Evolutionary conservation across 2,329 filamentous ascomycete genomes (phyloP).

Genomic region (Nemania abortiva): DNA sequence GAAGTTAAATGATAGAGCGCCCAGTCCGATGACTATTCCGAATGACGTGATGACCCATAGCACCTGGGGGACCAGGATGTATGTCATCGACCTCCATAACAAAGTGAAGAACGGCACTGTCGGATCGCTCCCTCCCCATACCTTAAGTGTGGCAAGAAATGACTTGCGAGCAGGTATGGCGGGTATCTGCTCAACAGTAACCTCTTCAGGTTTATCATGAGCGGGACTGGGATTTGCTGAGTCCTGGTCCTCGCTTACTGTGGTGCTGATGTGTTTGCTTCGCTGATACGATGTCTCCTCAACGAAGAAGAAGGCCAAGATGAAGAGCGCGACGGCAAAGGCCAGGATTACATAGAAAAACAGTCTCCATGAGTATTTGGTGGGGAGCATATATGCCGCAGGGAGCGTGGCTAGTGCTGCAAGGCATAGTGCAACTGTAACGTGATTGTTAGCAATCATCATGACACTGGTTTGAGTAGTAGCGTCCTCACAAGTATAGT

Average conservation of each 20-base stretch:
- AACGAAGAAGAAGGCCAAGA: conserved; percentile 64
- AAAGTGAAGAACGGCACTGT: conserved; percentile 56
- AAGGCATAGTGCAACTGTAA: conserved; percentile 64
- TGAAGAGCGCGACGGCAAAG: conserved; percentile 59
- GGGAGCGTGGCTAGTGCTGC: conserved; percentile 68
- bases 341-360: conserved; percentile 72
- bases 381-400: conserved; percentile 71
- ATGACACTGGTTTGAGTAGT: no score
- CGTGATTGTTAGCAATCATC: conserved; percentile 14
- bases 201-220: conserved; percentile 46
- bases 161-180: conserved; percentile 53
- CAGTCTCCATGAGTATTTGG: conserved; percentile 68
- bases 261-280: conserved; percentile 31
- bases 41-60: conserved; percentile 61
- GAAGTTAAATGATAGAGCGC: conserved; percentile 60
- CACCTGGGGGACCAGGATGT: conserved; percentile 59
- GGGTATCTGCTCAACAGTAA: conserved; percentile 38
- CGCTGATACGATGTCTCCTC: conserved; percentile 64
- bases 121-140: conserved; percentile 54
- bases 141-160: conserved; percentile 55
- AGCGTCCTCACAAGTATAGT: conserved; percentile 62
- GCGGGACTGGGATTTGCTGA: conserved; percentile 8
- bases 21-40: conserved; percentile 60
- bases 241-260: conserved; percentile 12
- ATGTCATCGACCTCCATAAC: conserved; percentile 58